Percentiles rank a stretch among this genome's conserved stretches.
Conservation (phyloP, 768 basidiomycete species). For the Trametes cingulata region DNA sequence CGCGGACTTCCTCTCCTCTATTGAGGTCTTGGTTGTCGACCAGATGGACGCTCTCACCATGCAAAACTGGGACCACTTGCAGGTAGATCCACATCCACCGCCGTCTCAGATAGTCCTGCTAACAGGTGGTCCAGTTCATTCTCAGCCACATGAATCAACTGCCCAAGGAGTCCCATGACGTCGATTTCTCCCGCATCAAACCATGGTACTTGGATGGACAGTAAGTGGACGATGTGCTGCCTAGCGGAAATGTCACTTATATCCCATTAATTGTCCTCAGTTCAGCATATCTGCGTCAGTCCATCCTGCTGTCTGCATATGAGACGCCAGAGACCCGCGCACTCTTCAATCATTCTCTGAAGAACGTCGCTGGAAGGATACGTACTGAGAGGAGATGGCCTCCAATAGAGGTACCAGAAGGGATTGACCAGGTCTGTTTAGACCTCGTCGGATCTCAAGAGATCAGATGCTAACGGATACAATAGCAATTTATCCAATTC, state of each 20-base stretch:
- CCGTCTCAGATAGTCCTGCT: background rate
- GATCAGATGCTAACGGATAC: background rate
- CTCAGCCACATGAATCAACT: constrained; percentile 83
- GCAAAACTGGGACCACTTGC: constrained; percentile 99
- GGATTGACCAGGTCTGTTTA: constrained; percentile 73
- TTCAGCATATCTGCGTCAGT: constrained; percentile 84
- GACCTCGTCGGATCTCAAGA: background rate
- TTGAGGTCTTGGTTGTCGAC: constrained; percentile 89
- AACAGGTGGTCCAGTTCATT: constrained; percentile 60
- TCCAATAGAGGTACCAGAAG: constrained; percentile 78
- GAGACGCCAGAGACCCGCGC: constrained; percentile 88
- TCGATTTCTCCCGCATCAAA: constrained; percentile 96
- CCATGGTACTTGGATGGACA: constrained; percentile 97
- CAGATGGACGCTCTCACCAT: constrained; percentile 91
- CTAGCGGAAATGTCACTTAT: background rate
- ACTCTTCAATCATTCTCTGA: constrained; percentile 71
- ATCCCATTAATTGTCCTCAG: constrained; percentile 40
- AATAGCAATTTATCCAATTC: constrained; percentile 72
- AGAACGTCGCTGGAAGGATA: constrained; percentile 85
- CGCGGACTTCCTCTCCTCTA: constrained; percentile 89
- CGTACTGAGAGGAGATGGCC: constrained; percentile 67
- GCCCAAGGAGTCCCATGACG: constrained; percentile 90
- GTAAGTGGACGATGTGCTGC: constrained; percentile 49
- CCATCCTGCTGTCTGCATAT: constrained; percentile 82
- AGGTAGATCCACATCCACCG: constrained; percentile 50